Percentiles rank a stretch among this genome's conserved stretches.
phyloP scores from a whole-genome alignment of 768 basidiomycete species.

The Heimioporus sp. region DNA sequence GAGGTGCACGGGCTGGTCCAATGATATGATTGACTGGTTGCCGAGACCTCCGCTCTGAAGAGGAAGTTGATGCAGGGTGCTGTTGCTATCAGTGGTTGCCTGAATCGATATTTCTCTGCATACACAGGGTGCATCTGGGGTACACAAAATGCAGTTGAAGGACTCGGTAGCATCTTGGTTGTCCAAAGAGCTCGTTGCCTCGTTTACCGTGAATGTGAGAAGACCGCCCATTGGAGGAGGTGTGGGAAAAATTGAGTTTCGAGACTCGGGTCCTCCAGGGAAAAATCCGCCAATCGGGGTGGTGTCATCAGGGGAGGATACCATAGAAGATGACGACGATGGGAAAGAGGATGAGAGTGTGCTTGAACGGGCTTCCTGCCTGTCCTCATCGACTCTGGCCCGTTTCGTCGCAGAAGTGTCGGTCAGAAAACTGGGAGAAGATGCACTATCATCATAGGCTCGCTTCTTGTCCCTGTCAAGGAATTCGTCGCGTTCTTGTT shows the following conservation, averaged over 20 bases:
- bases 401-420: conserved; percentile 37
- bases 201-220: conserved; percentile 36
- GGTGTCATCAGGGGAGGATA: conserved; percentile 48
- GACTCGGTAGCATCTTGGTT: conserved; percentile 29
- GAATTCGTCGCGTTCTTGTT: conserved; percentile 34
- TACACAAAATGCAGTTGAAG: conserved; percentile 71
- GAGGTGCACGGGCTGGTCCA: conserved; percentile 28
- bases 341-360: conserved; percentile 23
- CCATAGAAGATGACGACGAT: conserved; percentile 45
- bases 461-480: conserved; percentile 53
- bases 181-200: conserved; percentile 33
- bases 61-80: conserved; percentile 10
- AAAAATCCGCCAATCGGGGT: conserved; percentile 29
- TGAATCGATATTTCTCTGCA: conserved; percentile 67
- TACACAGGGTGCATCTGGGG: conserved; percentile 65
- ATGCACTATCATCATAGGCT: conserved; percentile 49
- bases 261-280: conserved; percentile 29
- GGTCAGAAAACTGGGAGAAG: conserved; percentile 24
- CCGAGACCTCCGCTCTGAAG: conserved; percentile 11
- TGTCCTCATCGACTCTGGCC: conserved; percentile 28
- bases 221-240: conserved; percentile 29
- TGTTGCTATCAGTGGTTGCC: conserved; percentile 23
- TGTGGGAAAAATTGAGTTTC: conserved; percentile 30
- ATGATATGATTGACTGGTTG: conserved; percentile 13
- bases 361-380: conserved; percentile 15